phyloP scores from a whole-genome alignment of 169 alveolate species.

The Plasmodium knowlesi region DNA sequence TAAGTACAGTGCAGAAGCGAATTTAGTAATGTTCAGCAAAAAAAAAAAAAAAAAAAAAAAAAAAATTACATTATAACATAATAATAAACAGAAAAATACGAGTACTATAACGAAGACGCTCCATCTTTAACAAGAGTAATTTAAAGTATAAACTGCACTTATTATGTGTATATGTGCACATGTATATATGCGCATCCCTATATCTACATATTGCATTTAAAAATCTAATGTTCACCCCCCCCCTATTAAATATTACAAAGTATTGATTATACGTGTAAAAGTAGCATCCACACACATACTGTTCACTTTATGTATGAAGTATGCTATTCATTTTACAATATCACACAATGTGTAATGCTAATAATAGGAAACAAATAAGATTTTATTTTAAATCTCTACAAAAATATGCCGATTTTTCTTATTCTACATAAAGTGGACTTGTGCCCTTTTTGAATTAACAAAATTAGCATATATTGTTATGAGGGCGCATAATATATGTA shows the following conservation, averaged over 20 bases:
- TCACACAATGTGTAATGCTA: background rate
- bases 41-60: no score
- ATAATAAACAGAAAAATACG: background rate
- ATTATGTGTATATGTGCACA: background rate
- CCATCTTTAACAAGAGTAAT: background rate
- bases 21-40: no score
- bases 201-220: background rate
- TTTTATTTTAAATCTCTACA: background rate
- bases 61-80: background rate
- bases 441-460: background rate
- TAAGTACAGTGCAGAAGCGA: background rate
- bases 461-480: background rate
- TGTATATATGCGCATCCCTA: background rate
- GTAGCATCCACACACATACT: background rate
- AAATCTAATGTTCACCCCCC: background rate
- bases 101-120: background rate
- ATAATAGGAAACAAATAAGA: background rate
- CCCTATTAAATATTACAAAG: background rate
- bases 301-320: background rate
- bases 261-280: background rate
- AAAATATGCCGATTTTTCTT: background rate
- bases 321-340: background rate
- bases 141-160: background rate
- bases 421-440: background rate
- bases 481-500: background rate